Base-by-base conservation (phyloP, 75 land plant genomes). In the Pinus tabuliformis region DNA sequence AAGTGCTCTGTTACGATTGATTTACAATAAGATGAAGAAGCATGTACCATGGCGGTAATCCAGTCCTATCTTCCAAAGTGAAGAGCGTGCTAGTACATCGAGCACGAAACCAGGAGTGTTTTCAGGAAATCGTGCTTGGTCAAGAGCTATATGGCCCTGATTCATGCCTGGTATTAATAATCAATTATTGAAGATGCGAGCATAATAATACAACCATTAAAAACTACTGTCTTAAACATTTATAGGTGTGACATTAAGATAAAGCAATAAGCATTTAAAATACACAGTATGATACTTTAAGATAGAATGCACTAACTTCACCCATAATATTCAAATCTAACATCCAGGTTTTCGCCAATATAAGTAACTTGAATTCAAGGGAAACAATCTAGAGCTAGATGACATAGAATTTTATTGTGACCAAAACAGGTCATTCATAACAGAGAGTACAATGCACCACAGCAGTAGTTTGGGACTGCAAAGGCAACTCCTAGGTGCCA, bases 131-230 rank as follows among this genome's bases (percentile, higher is more conserved):
- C 95, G 83, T 52, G 98, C 91, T 66, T 93, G 93, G 80, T 96
- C 99, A 57, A 96, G 83, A 72, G 93, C 93, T 79, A 96, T 96
- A 77, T 96, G 99, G 77, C 99, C 99, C 99, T 96, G 86, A 77
- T 45, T 81, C 37, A 28, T 5, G 18, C 75, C 18, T 60, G 28
- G 18, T n/a, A 54, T 74, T 45, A 68, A 42, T 68, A 68, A 18
- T 42, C 54, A 68, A 68, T 15, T 68, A 30, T 39, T n/a, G 22
- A 18, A 68, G 11, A 68, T 11, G 66, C 2, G 42, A 37, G 11
- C 24, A 68, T 21, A 39, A 68, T 68, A 42, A 68, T 8, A 68
- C 42, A 42, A 22, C 54, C 72, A 68, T 20, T 8, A 68, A 45
- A 68, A n/a, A n/a, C 54, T 9, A 9, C 13, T n/a, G 42, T 37